Conservation (phyloP, 2,329 filamentous ascomycete species). For the Pseudogymnoascus sp. region DNA sequence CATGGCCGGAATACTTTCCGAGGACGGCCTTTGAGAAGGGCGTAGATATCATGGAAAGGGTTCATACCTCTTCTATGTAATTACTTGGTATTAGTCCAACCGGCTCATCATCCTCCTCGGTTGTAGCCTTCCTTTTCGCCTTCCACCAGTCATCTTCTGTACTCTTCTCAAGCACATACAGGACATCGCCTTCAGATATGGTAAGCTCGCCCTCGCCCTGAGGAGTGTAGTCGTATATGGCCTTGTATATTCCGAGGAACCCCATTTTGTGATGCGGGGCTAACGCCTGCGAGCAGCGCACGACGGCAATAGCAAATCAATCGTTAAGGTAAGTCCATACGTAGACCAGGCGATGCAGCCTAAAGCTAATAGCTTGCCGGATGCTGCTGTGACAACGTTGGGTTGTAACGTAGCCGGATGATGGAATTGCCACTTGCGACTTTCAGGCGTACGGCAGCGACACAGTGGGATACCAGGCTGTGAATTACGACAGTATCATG, state of each 20-base stretch:
- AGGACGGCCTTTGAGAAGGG: conserved; percentile 1
- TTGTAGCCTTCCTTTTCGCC: conserved; percentile 34
- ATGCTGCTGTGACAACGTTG: background rate
- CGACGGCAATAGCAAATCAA: conserved; percentile 8
- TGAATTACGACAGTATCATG: background rate
- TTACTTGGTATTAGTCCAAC: conserved; percentile 68
- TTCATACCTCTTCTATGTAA: conserved; percentile 81
- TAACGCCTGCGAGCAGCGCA: conserved; percentile 7
- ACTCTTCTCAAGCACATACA: conserved; percentile 72
- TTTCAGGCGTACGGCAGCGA: background rate
- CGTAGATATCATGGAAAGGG: background rate
- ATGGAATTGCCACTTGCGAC: conserved; percentile 1
- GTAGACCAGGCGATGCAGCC: conserved; percentile 1
- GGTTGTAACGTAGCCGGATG: background rate
- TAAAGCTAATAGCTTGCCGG: background rate
- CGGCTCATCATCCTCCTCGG: conserved; percentile 30
- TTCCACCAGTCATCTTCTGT: conserved; percentile 77
- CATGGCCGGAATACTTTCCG: background rate
- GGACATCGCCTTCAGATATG: conserved; percentile 76
- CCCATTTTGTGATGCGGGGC: conserved; percentile 51
- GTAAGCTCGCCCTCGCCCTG: conserved; percentile 79
- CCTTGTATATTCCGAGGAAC: conserved; percentile 84
- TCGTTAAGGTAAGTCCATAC: background rate
- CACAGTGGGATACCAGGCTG: background rate
- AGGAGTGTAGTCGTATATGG: conserved; percentile 86